Percentiles rank a stretch among this genome's conserved stretches.
Conservation (phyloP, 2,329 filamentous ascomycete genomes). For the Pyricularia grisea region DNA sequence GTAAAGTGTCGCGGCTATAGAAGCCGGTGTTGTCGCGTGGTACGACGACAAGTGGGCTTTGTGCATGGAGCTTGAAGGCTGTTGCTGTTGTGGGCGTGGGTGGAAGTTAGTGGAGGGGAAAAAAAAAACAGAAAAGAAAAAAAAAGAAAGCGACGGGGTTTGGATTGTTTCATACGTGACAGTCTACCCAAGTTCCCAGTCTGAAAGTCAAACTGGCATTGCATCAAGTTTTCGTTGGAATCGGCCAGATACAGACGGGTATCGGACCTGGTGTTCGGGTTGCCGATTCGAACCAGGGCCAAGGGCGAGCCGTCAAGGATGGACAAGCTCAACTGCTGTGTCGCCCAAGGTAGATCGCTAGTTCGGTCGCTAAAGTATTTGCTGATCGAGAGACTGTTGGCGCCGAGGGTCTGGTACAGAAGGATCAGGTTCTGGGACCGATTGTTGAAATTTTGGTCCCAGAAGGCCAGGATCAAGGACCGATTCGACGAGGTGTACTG, state of each 20-base stretch:
- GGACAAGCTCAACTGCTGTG: conserved; percentile 4
- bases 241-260: conserved; percentile 7
- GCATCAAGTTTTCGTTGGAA: conserved; percentile 1
- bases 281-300: conserved; percentile 6
- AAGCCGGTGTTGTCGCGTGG: conserved; percentile 7
- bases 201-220: not conserved
- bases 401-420: conserved; percentile 8
- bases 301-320: conserved; percentile 8
- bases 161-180: not conserved
- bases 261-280: conserved; percentile 2
- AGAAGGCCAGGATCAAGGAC: conserved; percentile 7
- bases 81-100: not conserved
- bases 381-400: conserved; percentile 7
- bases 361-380: conserved; percentile 6
- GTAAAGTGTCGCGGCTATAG: conserved; percentile 3
- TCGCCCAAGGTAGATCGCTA: conserved; percentile 4
- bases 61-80: conserved; percentile 3
- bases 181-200: not conserved
- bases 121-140: too few species aligned
- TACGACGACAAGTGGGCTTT: conserved; percentile 6
- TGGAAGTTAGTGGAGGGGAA: not conserved
- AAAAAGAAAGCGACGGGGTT: not conserved
- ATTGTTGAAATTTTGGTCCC: conserved; percentile 8
- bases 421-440: conserved; percentile 5
- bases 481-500: conserved; percentile 6